phyloP scores from a whole-genome alignment of 1,284 basidiomycete genomes.

The Blastosporella zonata region DNA sequence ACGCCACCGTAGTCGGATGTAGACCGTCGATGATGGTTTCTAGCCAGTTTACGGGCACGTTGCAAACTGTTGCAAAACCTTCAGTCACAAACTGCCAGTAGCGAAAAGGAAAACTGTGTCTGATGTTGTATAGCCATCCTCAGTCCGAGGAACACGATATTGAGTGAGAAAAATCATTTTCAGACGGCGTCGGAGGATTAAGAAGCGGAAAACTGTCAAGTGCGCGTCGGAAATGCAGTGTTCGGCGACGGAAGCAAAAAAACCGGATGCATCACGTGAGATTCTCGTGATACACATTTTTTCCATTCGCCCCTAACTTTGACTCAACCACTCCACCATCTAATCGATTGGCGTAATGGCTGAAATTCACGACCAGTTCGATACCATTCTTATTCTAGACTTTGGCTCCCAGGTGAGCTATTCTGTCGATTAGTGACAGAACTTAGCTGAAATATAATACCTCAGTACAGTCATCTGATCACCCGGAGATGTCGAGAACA shows the following conservation, averaged over 20 bases:
- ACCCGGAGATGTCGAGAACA: constrained; percentile 97
- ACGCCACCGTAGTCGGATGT: constrained; percentile 4
- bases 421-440: neutral
- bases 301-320: constrained; percentile 6
- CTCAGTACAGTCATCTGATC: constrained; percentile 97
- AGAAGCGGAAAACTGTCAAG: neutral
- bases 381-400: constrained; percentile 95
- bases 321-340: neutral
- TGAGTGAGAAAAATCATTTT: neutral
- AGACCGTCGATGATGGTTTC: constrained; percentile 11
- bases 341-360: constrained; percentile 43
- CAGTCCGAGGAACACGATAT: constrained; percentile 2
- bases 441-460: constrained; percentile 10
- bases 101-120: neutral
- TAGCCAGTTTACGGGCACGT: neutral
- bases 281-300: constrained; percentile 16
- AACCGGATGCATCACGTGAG: constrained; percentile 9
- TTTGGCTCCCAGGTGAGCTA: constrained; percentile 89
- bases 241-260: no score
- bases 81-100: neutral
- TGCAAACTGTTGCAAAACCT: neutral
- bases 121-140: neutral
- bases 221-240: neutral
- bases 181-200: neutral
- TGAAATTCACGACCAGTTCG: constrained; percentile 93